Evolutionary conservation across 768 basidiomycete species (phyloP).

Genomic region (Boletales sp.): DNA sequence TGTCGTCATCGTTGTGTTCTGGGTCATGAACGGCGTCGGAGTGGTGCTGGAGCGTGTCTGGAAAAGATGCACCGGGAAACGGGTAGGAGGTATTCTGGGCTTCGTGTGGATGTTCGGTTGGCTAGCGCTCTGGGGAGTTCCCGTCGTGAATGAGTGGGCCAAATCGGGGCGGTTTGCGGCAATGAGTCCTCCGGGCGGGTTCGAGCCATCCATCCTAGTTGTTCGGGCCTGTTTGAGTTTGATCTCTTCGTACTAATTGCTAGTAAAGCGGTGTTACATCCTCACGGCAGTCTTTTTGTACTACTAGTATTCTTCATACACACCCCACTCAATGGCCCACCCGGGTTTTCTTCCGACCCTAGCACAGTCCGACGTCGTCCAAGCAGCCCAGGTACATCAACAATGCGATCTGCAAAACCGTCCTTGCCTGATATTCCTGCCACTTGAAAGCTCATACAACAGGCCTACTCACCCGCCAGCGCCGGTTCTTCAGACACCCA

Average conservation of each 20-base stretch:
- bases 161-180: slow-evolving; percentile 12
- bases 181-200: slow-evolving; percentile 5
- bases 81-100: slow-evolving; percentile 46
- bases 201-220: slow-evolving; percentile 15
- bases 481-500: slow-evolving; percentile 55
- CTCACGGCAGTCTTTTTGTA: too few relatives aligned
- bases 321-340: slow-evolving; percentile 15
- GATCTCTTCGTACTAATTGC: too few relatives aligned
- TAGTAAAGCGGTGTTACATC: too few relatives aligned
- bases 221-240: not conserved
- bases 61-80: slow-evolving; percentile 38
- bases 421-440: slow-evolving; percentile 8
- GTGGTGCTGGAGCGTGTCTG: slow-evolving; percentile 47
- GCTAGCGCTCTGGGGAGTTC: slow-evolving; percentile 46
- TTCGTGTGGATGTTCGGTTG: slow-evolving; percentile 51
- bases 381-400: slow-evolving; percentile 53
- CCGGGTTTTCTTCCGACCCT: slow-evolving; percentile 50
- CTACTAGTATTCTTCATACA: not conserved
- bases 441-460: slow-evolving; percentile 57
- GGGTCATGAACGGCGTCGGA: slow-evolving; percentile 52
- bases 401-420: slow-evolving; percentile 9
- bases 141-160: slow-evolving; percentile 42
- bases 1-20: slow-evolving; percentile 42
- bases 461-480: slow-evolving; percentile 56
- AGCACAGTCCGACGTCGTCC: slow-evolving; percentile 49